A percentile compares a stretch with the other conserved stretches of the same genome.
phyloP scores from a whole-genome alignment of 371 early-diverging fungal species.

The Circinella minor region DNA sequence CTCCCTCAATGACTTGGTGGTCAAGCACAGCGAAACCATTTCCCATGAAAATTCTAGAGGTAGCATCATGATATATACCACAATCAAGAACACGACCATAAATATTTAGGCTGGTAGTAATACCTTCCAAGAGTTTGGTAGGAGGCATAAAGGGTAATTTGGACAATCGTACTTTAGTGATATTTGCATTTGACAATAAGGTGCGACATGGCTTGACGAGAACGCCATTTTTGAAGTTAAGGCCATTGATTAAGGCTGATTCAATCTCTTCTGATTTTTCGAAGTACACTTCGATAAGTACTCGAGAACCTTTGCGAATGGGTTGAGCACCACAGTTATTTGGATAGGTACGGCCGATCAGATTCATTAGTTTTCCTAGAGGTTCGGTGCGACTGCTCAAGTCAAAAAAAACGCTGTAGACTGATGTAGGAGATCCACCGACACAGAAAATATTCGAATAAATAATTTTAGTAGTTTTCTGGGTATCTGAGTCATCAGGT shows the following conservation, averaged over 20 bases:
- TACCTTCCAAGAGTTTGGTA: not conserved
- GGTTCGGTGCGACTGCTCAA: constrained; percentile 10
- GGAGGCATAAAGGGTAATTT: not conserved
- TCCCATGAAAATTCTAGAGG: not conserved
- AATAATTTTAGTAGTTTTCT: not conserved
- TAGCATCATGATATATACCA: not conserved
- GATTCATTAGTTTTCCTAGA: not conserved
- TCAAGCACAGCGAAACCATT: not conserved
- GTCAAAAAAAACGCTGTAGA: constrained; percentile 7
- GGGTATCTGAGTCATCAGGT: not conserved
- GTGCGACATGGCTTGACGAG: not conserved
- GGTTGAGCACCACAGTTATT: constrained; percentile 3
- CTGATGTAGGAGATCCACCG: constrained; percentile 7
- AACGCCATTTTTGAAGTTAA: not conserved
- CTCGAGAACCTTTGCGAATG: not conserved
- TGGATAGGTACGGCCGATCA: not conserved
- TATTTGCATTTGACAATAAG: not conserved
- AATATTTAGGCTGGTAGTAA: not conserved
- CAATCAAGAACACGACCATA: not conserved
- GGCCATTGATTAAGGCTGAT: not conserved
- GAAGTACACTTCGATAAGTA: constrained; percentile 9
- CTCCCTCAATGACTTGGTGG: not conserved
- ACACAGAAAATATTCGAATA: constrained; percentile 5
- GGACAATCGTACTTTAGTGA: not conserved
- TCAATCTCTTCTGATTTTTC: not conserved